Conservation (phyloP, 2,329 filamentous ascomycete genomes). For the Davidsoniella neocaledoniae region DNA sequence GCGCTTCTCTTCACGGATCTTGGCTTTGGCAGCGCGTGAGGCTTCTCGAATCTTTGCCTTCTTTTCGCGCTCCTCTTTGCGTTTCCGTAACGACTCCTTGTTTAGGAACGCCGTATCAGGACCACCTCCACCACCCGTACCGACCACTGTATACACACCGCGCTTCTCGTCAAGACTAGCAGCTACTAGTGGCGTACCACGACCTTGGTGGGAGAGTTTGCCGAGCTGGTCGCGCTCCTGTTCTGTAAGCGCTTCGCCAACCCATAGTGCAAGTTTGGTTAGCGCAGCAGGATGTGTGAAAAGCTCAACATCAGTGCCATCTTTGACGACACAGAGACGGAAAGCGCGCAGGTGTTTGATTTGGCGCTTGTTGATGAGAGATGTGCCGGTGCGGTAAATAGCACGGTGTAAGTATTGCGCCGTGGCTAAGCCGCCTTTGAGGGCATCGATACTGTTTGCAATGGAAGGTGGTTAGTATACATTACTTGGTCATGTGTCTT, state of each 20-base stretch:
- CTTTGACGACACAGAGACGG: slow-evolving; percentile 88
- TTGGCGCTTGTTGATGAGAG: slow-evolving; percentile 81
- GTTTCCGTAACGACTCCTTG: slow-evolving; percentile 46
- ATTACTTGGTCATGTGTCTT: no score
- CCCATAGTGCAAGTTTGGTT: slow-evolving; percentile 86
- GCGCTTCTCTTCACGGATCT: slow-evolving; percentile 42
- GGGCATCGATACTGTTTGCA: slow-evolving; percentile 48
- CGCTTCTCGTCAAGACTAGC: slow-evolving; percentile 76
- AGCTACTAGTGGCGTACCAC: slow-evolving; percentile 74
- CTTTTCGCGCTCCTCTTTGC: slow-evolving; percentile 42
- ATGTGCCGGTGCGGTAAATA: slow-evolving; percentile 83
- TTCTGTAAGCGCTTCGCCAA: slow-evolving; percentile 79
- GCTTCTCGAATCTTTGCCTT: slow-evolving; percentile 48
- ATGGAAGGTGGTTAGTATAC: slow-evolving; percentile 16
- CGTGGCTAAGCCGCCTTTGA: slow-evolving; percentile 60
- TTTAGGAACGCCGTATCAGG: slow-evolving; percentile 55
- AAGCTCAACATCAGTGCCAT: slow-evolving; percentile 76
- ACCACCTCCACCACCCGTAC: slow-evolving; percentile 72
- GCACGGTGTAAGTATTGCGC: slow-evolving; percentile 83
- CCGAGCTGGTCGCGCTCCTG: slow-evolving; percentile 67
- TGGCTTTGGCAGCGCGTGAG: slow-evolving; percentile 36
- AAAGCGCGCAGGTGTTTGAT: slow-evolving; percentile 87
- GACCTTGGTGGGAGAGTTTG: slow-evolving; percentile 47
- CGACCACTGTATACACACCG: slow-evolving; percentile 82
- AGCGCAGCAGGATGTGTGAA: slow-evolving; percentile 88